Evolutionary conservation across 306 rosid species (phyloP).

Genomic region (Boehmeria nivea): DNA sequence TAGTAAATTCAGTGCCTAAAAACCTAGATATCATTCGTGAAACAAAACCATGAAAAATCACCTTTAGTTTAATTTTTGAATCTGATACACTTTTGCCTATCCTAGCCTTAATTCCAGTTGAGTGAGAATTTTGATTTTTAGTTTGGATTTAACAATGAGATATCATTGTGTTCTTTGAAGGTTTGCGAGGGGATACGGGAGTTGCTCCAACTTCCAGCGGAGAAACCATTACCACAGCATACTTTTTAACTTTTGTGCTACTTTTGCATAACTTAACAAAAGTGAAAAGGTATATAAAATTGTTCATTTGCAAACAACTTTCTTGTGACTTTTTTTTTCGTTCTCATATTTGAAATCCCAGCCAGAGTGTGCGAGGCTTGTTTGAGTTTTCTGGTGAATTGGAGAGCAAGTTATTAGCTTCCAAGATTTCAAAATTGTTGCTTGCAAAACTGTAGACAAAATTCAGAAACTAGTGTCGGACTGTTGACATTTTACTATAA

Average conservation of each 20-base stretch:
- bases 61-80: too few relatives aligned
- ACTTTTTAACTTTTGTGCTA: constrained; percentile 27
- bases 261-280: background rate
- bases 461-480: too few relatives aligned
- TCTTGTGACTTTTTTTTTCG: too few relatives aligned
- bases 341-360: too few relatives aligned
- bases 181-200: constrained; percentile 83
- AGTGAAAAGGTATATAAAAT: background rate
- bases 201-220: constrained; percentile 75
- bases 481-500: too few relatives aligned
- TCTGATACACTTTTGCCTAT: too few relatives aligned
- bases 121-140: background rate
- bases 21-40: too few relatives aligned
- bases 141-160: background rate
- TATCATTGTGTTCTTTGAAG: constrained; percentile 36
- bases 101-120: background rate
- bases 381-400: background rate
- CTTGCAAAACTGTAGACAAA: too few relatives aligned
- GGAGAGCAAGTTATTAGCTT: background rate
- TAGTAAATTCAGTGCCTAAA: too few relatives aligned
- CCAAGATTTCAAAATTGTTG: background rate
- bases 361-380: too few relatives aligned
- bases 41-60: too few relatives aligned
- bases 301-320: background rate
- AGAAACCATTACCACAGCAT: constrained; percentile 42